These are phyloP conservation scores for Serendipita vermifera DNA, from an alignment of 768 basidiomycete species.

Conservation along the genomic window DNA sequence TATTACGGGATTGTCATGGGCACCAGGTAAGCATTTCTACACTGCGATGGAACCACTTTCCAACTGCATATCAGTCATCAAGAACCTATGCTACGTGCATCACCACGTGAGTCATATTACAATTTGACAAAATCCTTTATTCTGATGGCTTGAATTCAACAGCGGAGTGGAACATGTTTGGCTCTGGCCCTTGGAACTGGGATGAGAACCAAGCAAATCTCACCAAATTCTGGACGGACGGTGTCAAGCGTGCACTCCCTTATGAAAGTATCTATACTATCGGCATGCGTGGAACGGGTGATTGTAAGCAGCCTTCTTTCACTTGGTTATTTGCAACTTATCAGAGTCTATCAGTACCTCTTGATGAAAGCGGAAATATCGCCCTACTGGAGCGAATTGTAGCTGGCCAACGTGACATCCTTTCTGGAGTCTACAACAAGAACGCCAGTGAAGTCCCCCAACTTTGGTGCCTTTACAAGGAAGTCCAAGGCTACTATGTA, in stretches of 20 bases:
- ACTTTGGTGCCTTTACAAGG: conserved; percentile 48
- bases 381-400: conserved; percentile 42
- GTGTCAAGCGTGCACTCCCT: conserved; percentile 42
- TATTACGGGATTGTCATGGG: conserved; percentile 59
- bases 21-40: conserved; percentile 33
- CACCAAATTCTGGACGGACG: conserved; percentile 48
- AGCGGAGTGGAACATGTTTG: conserved; percentile 47
- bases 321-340: conserved; percentile 3
- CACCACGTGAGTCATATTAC: conserved; percentile 25
- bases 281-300: conserved; percentile 51
- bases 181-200: conserved; percentile 51
- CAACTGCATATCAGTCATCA: conserved; percentile 38
- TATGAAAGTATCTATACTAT: conserved; percentile 54
- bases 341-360: conserved; percentile 30
- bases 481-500: conserved; percentile 51
- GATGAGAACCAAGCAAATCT: conserved; percentile 40
- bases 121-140: not conserved
- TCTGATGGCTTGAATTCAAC: not conserved
- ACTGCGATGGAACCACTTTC: no score
- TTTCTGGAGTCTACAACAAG: conserved; percentile 38
- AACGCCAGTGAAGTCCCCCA: conserved; percentile 40
- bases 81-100: conserved; percentile 64
- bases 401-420: conserved; percentile 46
- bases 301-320: conserved; percentile 19
- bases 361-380: conserved; percentile 39